Percentiles rank a stretch among this genome's conserved stretches.
Conservation (phyloP, 2,329 filamentous ascomycete genomes). For the Venturia asperata region DNA sequence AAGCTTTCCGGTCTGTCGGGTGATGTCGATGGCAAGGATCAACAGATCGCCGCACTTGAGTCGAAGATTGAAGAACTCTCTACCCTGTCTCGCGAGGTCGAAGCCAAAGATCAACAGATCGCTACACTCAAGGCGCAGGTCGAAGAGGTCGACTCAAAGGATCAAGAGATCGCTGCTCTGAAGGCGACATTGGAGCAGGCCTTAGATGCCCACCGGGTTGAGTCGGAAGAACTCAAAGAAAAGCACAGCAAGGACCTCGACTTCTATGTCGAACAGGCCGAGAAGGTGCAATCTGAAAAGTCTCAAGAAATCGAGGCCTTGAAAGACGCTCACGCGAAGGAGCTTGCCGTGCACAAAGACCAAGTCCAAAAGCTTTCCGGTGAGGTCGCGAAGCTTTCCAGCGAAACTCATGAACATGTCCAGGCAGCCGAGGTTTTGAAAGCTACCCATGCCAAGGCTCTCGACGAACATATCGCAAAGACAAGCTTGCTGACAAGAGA, state of each 20-base stretch:
- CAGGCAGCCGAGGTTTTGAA: not conserved
- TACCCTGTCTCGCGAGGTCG: not conserved
- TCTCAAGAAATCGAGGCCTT: not conserved
- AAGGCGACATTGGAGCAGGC: not conserved
- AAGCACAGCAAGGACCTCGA: constrained; percentile 7
- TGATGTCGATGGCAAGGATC: not conserved
- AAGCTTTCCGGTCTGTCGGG: not conserved
- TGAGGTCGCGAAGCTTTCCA: not conserved
- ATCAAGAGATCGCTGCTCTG: not conserved
- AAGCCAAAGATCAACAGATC: not conserved
- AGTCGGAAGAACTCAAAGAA: constrained; percentile 1
- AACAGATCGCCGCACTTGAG: not conserved
- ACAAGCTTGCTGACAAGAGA: not conserved
- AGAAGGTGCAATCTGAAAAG: not conserved
- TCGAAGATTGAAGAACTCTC: not conserved
- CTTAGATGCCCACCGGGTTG: not conserved
- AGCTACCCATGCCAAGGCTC: not conserved
- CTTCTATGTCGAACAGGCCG: not conserved
- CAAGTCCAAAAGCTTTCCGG: not conserved
- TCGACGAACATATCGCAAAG: not conserved
- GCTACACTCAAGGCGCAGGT: not conserved
- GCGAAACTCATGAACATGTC: not conserved
- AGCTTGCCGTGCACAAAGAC: not conserved
- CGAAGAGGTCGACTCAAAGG: not conserved
- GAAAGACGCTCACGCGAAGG: not conserved